Evolutionary conservation across 139 green algal genomes (phyloP).

Genomic region (Spirogloea muscicola): DNA sequence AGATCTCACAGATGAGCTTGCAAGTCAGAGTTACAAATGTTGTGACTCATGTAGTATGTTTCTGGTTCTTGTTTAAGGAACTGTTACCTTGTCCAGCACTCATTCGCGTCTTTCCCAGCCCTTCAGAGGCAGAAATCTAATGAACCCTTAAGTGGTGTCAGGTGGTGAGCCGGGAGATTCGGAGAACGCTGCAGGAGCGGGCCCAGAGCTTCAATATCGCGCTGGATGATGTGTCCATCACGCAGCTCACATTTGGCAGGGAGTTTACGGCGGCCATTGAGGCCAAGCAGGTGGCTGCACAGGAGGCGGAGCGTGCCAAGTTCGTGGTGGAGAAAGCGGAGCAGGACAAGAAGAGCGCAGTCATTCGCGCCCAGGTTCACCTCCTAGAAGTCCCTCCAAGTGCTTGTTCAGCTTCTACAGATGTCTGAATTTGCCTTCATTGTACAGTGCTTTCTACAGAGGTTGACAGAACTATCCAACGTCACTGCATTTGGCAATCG

Average conservation of each 20-base stretch:
- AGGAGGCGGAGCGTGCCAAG: constrained; percentile 95
- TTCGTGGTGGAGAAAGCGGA: constrained; percentile 92
- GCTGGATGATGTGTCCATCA: constrained; percentile 98
- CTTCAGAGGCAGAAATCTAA: no score
- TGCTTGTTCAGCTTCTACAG: background rate
- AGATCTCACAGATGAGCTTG: no score
- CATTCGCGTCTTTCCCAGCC: no score
- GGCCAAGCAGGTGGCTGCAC: constrained; percentile 88
- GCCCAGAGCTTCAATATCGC: constrained; percentile 92
- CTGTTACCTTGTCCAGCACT: no score
- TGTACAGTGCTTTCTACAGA: background rate
- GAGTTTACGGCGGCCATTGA: constrained; percentile 96
- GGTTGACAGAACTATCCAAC: background rate
- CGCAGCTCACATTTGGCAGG: constrained; percentile 89
- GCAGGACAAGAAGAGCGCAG: constrained; percentile 91
- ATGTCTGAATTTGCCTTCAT: background rate
- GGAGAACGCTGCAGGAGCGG: constrained; percentile 79
- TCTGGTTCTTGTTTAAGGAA: no score
- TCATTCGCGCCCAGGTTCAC: constrained; percentile 77
- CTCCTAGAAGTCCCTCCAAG: background rate
- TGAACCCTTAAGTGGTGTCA: background rate
- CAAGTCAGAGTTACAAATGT: background rate
- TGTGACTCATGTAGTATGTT: no score
- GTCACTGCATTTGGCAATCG: background rate
- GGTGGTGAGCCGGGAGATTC: constrained; percentile 86